These are phyloP conservation scores for Plenodomus biglobosus DNA, from an alignment of 2,329 filamentous ascomycete species.

Conservation along the genomic window DNA sequence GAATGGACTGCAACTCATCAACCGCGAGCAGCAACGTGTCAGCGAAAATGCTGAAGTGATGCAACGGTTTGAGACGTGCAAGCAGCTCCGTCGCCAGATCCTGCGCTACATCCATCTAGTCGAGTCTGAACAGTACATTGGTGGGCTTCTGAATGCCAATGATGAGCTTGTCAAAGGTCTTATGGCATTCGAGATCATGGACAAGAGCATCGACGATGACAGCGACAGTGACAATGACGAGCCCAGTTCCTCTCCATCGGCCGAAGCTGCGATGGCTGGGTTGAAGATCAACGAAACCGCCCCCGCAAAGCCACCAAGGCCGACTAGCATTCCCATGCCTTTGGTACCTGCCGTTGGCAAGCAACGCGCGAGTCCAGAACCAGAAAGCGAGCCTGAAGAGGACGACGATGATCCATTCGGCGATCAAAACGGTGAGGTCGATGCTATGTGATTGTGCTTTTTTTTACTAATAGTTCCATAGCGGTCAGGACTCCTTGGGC, in stretches of 20 bases:
- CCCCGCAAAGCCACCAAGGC: conserved; percentile 55
- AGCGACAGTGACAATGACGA: conserved; percentile 62
- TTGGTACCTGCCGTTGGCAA: conserved; percentile 33
- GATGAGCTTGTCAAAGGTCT: conserved; percentile 92
- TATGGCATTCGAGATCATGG: conserved; percentile 92
- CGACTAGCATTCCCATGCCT: conserved; percentile 46
- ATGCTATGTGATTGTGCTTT: fast-evolving
- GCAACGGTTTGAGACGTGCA: conserved; percentile 81
- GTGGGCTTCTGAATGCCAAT: conserved; percentile 87
- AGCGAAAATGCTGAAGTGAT: conserved; percentile 79
- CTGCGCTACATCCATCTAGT: conserved; percentile 91
- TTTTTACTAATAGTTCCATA: conserved; percentile 15
- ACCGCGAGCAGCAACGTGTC: conserved; percentile 83
- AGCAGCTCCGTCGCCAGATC: conserved; percentile 78
- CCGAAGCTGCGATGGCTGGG: conserved; percentile 49
- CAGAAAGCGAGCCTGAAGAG: conserved; percentile 58
- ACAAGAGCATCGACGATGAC: conserved; percentile 77
- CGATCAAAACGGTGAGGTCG: conserved; percentile 65
- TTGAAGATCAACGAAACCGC: conserved; percentile 47
- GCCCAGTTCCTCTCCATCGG: conserved; percentile 15
- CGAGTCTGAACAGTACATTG: conserved; percentile 86
- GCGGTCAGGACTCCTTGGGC: conserved; percentile 57
- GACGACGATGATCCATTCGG: conserved; percentile 84
- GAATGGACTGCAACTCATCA: conserved; percentile 86
- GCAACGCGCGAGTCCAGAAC: conserved; percentile 52